phyloP scores from a whole-genome alignment of 345 rosid genomes.

The Eucalyptus lansdowneana region DNA sequence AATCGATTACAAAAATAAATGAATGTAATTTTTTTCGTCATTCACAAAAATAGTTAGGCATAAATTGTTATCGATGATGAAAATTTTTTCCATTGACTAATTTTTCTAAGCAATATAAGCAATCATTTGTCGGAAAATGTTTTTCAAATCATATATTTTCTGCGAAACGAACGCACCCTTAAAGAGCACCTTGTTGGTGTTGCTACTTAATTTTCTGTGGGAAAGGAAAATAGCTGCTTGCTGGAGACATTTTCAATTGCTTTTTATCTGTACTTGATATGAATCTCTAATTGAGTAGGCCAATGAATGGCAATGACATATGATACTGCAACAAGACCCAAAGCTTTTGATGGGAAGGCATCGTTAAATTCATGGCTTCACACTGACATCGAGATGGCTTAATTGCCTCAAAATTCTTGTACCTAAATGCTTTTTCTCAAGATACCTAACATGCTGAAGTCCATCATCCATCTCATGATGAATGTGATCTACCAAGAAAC shows the following conservation, averaged over 20 bases:
- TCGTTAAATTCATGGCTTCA: not conserved
- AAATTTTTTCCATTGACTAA: not conserved
- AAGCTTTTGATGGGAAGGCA: not conserved
- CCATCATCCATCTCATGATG: not conserved
- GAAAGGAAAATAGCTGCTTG: not conserved
- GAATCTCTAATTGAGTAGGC: not conserved
- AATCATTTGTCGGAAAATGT: not conserved
- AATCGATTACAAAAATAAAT: too few species aligned
- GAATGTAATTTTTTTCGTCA: not conserved
- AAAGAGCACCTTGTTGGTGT: not conserved
- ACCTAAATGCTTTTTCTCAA: not conserved
- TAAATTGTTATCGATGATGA: too few species aligned
- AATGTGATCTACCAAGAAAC: not conserved
- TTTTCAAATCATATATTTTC: not conserved
- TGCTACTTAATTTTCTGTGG: not conserved
- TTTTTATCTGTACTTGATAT: not conserved
- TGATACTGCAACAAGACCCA: not conserved
- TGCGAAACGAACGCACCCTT: not conserved
- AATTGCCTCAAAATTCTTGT: not conserved
- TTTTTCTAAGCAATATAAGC: not conserved
- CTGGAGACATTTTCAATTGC: not conserved
- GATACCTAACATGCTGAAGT: not conserved
- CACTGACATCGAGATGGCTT: not conserved
- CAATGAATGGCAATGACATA: not conserved
- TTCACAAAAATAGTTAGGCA: not conserved